Conservation (phyloP, 192 early-diverging fungal species). For the Chytriomyces confervae region DNA sequence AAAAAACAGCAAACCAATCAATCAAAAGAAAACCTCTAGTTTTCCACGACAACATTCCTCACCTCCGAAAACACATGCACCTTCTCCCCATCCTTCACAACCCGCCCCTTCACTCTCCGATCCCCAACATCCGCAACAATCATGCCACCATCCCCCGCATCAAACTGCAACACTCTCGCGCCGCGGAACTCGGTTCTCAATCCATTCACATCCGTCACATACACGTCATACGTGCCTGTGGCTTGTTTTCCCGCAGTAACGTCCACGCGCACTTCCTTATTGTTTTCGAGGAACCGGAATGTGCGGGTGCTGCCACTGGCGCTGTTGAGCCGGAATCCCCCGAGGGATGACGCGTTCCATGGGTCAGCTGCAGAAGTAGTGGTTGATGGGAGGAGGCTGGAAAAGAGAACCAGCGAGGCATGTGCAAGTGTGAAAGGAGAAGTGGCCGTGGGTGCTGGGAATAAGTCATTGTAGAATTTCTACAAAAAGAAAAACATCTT, state of each 20-base stretch:
- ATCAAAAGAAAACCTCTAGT: not conserved
- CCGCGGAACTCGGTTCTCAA: constrained; percentile 23
- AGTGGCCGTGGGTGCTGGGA: constrained; percentile 47
- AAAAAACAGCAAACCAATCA: not conserved
- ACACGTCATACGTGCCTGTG: constrained; percentile 5
- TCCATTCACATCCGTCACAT: constrained; percentile 17
- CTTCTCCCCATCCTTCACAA: constrained; percentile 63
- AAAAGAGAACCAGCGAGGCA: constrained; percentile 65
- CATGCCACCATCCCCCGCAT: constrained; percentile 7
- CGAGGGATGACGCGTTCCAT: constrained; percentile 42
- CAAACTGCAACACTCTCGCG: constrained; percentile 1
- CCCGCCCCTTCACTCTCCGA: constrained; percentile 62
- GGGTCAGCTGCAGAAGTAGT: constrained; percentile 46
- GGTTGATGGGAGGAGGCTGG: not conserved
- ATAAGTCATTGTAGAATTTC: constrained; percentile 73
- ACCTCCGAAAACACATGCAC: constrained; percentile 66
- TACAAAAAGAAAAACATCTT: constrained; percentile 51
- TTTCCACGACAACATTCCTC: constrained; percentile 8
- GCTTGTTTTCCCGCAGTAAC: not conserved
- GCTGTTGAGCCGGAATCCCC: constrained; percentile 58
- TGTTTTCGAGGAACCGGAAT: constrained; percentile 34
- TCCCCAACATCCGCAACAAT: constrained; percentile 68
- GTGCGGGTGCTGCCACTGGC: not conserved
- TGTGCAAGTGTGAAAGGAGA: constrained; percentile 63
- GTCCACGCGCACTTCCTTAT: constrained; percentile 12